Evolutionary conservation across 1,284 basidiomycete genomes (phyloP), one percentile per base, ranked within the genome.

Genomic region (Sanghuangporus baumii): DNA sequence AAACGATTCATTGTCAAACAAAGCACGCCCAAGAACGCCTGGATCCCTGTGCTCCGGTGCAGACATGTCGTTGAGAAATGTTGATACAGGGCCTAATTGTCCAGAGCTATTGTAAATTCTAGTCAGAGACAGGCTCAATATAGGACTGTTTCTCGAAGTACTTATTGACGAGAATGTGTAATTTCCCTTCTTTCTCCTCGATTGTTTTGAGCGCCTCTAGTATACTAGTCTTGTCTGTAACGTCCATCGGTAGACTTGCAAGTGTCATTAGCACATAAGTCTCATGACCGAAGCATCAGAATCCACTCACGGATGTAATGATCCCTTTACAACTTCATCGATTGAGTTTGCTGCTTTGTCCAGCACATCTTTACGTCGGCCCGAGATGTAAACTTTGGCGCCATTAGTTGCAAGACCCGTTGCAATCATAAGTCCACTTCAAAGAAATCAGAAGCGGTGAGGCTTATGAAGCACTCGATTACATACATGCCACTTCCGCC

Each of bases 131-230:
- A 36, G 55, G 20, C 59, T 60, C 47, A 38, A 7, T 12, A 23
- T 16, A 18, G 54, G 31, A 11, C 14, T 26, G n/a, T 2, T 37
- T 46, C 60, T 16, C 18, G 48, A 14, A 36, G 43, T 66, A 92
- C 89, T 93, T 92, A 75, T 93, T 93, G 50, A 93, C 83, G 1
- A 93, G 80, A 52, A 93, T 81, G 69, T 93, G 88, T 31, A 93
- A 72, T 67, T 81, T 88, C 26, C 89, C 88, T 60, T 93, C 88
- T 66, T 76, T 79, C 50, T 79, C 73, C 62, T 84, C 78, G 51
- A 88, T 81, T 14, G 76, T 62, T 56, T 81, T 78, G 66, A 83
- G 83, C 2, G 79, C 83, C 9, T 74, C 75, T 51, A 76, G 66
- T 62, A 93, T 91, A 64, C 87, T 88, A 36, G 81, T 76, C 68